Base-by-base conservation (phyloP, 1,139 yeast genomes). In the Blastobotrys malaysiensis region DNA sequence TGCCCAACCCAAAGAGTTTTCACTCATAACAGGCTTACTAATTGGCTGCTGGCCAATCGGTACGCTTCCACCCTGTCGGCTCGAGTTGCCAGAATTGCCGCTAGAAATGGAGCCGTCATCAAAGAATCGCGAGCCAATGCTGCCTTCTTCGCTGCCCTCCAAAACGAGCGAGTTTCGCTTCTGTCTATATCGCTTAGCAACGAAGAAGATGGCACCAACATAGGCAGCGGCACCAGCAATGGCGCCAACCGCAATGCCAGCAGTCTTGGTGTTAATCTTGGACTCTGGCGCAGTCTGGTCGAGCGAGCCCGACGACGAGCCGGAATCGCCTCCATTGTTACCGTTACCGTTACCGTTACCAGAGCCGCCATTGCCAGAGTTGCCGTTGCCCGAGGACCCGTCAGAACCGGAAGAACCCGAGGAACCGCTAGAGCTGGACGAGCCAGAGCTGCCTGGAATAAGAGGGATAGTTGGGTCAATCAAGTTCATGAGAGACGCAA, bases 1-100 rank as follows among this genome's bases (percentile, higher is more conserved):
- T 18, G 68, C 65, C 75, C 75, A 72, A 27, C 76, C 76, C 16
- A 72, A 63, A 18, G 74, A 69, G 62, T 73, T 73, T 55, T 71
- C 75, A 55, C 74, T 67, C 65, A 69, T 68, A 14, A 73, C 73
- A 11, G 76, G 76, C 52, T 65, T 69, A 46, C 74, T 71, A 51
- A 72, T 72, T 48, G 39, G 39, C 16, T 64, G 68, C 27, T 65
- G 65, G 27, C 64, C 64, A 52, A 61, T 61, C 18, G 64, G 66
- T 54, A 57, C 48, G 46, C 58, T 64, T 47, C 47, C 56, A 46
- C 51, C 55, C 43, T 62, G 53, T 9, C 48, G 51, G 43, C 52
- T 48, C 39, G 39, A 31, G 39, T 47, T 50, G 16, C 39, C 39
- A 31, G 39, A 13, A 16, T 31, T 11, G 46, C 56, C 53, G 39